A percentile compares a stretch with the other conserved stretches of the same genome.
Conservation (phyloP, 768 basidiomycete genomes). For the Lactarius quietus region DNA sequence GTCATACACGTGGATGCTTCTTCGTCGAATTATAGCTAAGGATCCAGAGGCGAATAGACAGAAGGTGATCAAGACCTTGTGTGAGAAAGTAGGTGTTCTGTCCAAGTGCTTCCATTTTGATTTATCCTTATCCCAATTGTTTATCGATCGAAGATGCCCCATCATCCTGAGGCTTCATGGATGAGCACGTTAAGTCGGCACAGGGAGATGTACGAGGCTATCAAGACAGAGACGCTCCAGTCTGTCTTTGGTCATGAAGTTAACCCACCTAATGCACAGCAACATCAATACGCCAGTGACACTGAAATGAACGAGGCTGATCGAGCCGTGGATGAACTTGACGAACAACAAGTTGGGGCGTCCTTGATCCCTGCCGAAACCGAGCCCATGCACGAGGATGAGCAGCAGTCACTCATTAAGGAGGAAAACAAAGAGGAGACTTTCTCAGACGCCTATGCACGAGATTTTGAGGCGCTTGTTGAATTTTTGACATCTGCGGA, state of each 20-base stretch:
- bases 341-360: constrained; percentile 17
- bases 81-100: constrained; percentile 14
- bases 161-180: constrained; percentile 56
- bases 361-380: constrained; percentile 6
- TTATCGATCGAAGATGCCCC: constrained; percentile 47
- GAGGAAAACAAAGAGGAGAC: neutral
- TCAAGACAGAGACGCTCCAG: constrained; percentile 33
- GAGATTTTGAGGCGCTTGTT: constrained; percentile 51
- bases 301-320: constrained; percentile 4
- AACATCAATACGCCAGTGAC: neutral
- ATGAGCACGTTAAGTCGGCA: constrained; percentile 35
- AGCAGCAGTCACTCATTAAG: constrained; percentile 2
- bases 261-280: neutral
- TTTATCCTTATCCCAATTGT: neutral
- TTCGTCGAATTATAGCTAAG: constrained; percentile 16
- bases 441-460: constrained; percentile 12
- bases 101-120: neutral
- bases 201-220: constrained; percentile 42
- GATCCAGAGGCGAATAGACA: neutral
- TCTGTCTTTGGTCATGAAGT: neutral
- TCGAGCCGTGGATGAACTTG: constrained; percentile 10
- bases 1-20: constrained; percentile 19
- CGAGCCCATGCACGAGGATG: constrained; percentile 7
- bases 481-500: constrained; percentile 53
- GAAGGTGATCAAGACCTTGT: neutral